Base-by-base conservation (phyloP, 2,329 filamentous ascomycete species). In the Lachnellula cervina region DNA sequence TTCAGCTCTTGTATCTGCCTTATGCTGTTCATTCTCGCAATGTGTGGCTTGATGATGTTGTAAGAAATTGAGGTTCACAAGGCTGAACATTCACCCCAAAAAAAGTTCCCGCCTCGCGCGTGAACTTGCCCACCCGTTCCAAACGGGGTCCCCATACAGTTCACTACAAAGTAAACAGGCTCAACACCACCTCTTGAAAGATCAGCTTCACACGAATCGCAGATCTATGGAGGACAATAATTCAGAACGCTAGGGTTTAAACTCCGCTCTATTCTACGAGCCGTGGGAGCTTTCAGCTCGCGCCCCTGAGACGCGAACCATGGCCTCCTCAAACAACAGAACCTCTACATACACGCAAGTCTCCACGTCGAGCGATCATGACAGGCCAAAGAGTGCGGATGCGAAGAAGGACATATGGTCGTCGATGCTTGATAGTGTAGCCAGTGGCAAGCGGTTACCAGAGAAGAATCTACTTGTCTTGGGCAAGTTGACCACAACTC, bases 1-100 rank as follows among this genome's bases (percentile, higher is more conserved):
- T 99, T 99, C 57, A 99, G 87, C 71, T 87, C 85, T 72, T 96
- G 89, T 59, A 97, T 94, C 56, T 91, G 87, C 65, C 91, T 89
- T 64, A 99, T 94, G 64, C 90, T 87, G 71, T 99, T 97, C 94
- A 99, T 99, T 28, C 3, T 32, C 28, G 28, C 28, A 32, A 32
- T 63, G 76, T 42, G 34, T 38, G 8, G 50, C 7, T 16, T 17
- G 32, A 17, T 19, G 19, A 9, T 16, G 23, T 23, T 42, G 38
- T n/a, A n/a, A 35, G 38, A 45, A 28, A 11, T 49, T 42, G 14
- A 37, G 23, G 25, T 14, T 34, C 17, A 19, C 34, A 37, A 49
- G 46, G 46, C 46, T 49, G 46, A 49, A 17, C 2, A 13, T 4
- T 32, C 28, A 42, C 9, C 38, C 14, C 37, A 17, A 17, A 42